These are phyloP conservation scores for Austroboletus olivaceoglutinosus DNA, from an alignment of 1,284 basidiomycete genomes.

Conservation along the genomic window DNA sequence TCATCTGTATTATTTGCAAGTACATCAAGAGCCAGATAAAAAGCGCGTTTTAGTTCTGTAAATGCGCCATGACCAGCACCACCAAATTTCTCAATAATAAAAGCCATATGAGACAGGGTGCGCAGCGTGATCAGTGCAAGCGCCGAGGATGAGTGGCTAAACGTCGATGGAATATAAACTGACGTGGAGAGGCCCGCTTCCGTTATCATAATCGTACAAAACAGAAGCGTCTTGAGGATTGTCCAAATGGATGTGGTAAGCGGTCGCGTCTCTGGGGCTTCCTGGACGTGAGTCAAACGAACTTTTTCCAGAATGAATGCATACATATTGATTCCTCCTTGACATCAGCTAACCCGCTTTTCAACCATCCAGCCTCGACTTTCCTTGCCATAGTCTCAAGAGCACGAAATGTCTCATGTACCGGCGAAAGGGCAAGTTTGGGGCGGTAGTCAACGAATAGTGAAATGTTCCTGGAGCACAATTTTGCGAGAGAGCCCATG, in stretches of 20 bases:
- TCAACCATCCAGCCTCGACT: conserved; percentile 55
- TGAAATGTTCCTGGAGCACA: conserved; percentile 47
- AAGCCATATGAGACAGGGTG: conserved; percentile 61
- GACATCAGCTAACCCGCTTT: conserved; percentile 41
- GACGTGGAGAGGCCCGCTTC: conserved; percentile 58
- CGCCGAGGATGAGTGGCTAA: conserved; percentile 38
- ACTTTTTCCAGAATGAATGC: not conserved
- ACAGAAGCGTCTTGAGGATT: conserved; percentile 66
- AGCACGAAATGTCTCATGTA: conserved; percentile 42
- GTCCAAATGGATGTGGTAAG: conserved; percentile 54
- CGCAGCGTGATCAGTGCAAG: conserved; percentile 52
- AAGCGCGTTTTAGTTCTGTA: conserved; percentile 62
- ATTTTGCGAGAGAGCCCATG: conserved; percentile 52
- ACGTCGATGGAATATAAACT: conserved; percentile 45
- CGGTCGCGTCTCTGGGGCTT: conserved; percentile 44
- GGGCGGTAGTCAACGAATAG: conserved; percentile 48
- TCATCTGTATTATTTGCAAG: conserved; percentile 46
- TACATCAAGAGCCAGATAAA: conserved; percentile 71
- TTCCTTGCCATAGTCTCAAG: conserved; percentile 39
- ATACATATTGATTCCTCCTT: conserved; percentile 41
- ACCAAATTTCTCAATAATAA: conserved; percentile 71
- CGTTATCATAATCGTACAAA: conserved; percentile 64
- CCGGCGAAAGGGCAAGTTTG: conserved; percentile 43
- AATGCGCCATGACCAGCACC: conserved; percentile 56
- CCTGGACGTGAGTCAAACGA: conserved; percentile 4